phyloP scores from a whole-genome alignment of 345 rosid genomes.

The Linum usitatissimum region DNA sequence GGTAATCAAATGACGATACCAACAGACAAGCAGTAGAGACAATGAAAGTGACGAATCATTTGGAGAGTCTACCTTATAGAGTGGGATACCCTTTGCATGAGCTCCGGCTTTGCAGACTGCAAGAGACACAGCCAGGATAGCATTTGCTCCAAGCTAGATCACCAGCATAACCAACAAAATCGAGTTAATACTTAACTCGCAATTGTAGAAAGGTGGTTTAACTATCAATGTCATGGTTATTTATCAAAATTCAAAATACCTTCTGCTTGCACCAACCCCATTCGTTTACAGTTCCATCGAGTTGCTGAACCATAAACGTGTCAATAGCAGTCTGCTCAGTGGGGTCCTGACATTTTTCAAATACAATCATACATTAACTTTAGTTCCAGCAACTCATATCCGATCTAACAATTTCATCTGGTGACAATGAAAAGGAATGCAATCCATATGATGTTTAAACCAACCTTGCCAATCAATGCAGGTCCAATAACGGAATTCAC shows the following conservation, averaged over 20 bases:
- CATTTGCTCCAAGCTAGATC: slow-evolving; percentile 63
- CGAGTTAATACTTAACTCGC: not conserved
- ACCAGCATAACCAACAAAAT: not conserved
- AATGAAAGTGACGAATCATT: no score
- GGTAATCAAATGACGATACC: not conserved
- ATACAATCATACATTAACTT: not conserved
- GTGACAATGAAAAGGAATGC: not conserved
- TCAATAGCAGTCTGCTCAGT: slow-evolving; percentile 43
- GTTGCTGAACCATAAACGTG: slow-evolving; percentile 56
- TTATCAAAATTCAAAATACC: slow-evolving; percentile 18
- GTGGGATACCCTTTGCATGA: slow-evolving; percentile 50
- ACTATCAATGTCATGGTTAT: not conserved
- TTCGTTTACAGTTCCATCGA: slow-evolving; percentile 62
- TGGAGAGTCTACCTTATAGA: slow-evolving; percentile 37
- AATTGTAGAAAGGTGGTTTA: not conserved
- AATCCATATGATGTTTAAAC: not conserved
- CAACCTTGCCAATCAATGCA: slow-evolving; percentile 59
- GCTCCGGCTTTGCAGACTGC: slow-evolving; percentile 71
- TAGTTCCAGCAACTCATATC: not conserved
- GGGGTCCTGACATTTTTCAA: slow-evolving; percentile 37
- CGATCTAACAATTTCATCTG: not conserved
- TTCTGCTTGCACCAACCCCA: slow-evolving; percentile 86
- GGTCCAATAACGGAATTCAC: slow-evolving; percentile 52
- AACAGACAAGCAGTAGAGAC: not conserved
- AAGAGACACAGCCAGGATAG: slow-evolving; percentile 62